Evolutionary conservation across 1,284 basidiomycete genomes (phyloP), one percentile per base, ranked within the genome.

Genomic region (Prillingera fragicola): DNA sequence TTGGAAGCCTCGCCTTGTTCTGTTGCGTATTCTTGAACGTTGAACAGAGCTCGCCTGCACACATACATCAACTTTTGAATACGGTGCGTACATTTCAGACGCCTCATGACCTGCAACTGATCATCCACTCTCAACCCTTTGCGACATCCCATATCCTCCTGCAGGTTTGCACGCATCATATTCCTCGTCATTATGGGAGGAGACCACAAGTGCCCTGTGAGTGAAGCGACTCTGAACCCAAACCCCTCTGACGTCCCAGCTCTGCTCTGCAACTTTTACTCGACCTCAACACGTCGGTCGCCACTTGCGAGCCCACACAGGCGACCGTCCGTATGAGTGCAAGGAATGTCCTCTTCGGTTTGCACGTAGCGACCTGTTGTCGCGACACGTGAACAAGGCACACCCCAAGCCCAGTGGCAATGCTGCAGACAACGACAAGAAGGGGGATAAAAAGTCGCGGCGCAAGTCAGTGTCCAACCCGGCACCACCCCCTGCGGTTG

Each of bases 241-340:
- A 33, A 33, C n/a, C 32, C 32, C 19, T n/a, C n/a, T 33, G 14
- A 33, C 8, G 14, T 33, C 23, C 14, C 33, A 75, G 60, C 40
- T 90, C 17, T 90, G 87, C 68, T 80, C 84, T 54, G 85, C 87
- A 0, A 88, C 86, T 0, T 90, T 90, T 65, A 90, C 87, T 15
- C 77, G 87, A 41, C 87, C 87, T 25, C 87, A 90, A 59, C 87
- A 90, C 79, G 87, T 90, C 46, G 86, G 86, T 8, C 74, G 87
- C 43, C 87, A 91, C 72, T 85, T 91, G 80, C 80, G 87, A 63
- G 87, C 86, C 55, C 87, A 91, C 70, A 90, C 87, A n/a, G 87
- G 87, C 51, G 87, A 90, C 74, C 77, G 87, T 37, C 87, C 87
- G 8, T 91, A 91, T 75, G 87, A 86, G 60, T 91, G 88, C 65